phyloP scores from a whole-genome alignment of 805 yeast genomes.

The Lipomyces mesembrius region DNA sequence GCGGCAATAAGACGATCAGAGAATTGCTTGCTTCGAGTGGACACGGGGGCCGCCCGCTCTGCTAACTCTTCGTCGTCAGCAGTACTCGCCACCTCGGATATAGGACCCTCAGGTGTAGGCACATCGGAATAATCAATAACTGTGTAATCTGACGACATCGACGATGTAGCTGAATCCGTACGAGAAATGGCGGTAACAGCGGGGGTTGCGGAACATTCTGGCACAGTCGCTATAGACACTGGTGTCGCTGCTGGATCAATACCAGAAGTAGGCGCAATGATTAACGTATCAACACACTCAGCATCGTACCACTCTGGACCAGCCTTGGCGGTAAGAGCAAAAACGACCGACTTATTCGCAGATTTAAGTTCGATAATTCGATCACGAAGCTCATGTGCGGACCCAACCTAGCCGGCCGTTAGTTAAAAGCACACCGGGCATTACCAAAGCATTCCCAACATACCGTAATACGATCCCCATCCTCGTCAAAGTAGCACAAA shows the following conservation, averaged over 20 bases:
- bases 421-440: not conserved
- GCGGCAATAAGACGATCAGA: slow-evolving; percentile 23
- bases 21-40: slow-evolving; percentile 12
- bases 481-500: slow-evolving; percentile 29
- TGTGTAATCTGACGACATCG: slow-evolving; percentile 6
- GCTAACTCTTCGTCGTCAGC: slow-evolving; percentile 2
- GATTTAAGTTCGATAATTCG: slow-evolving; percentile 20
- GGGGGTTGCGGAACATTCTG: slow-evolving; percentile 5
- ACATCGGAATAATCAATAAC: slow-evolving; percentile 5
- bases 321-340: slow-evolving; percentile 20
- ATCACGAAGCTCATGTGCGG: slow-evolving; percentile 20
- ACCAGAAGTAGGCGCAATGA: not conserved
- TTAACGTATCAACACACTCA: not conserved
- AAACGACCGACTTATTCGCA: slow-evolving; percentile 13
- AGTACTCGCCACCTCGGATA: slow-evolving; percentile 8
- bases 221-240: not conserved
- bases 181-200: slow-evolving; percentile 2
- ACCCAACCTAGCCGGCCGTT: slow-evolving; percentile 23
- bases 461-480: slow-evolving; percentile 32
- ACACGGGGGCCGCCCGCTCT: not conserved
- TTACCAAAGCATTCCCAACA: not conserved
- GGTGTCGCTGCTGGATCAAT: not conserved
- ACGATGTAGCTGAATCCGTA: slow-evolving; percentile 3
- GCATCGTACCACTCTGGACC: slow-evolving; percentile 25
- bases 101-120: slow-evolving; percentile 8